Percentiles rank a stretch among this genome's conserved stretches.
Conservation (phyloP, 2,329 filamentous ascomycete species). For the Massarina eburnea region DNA sequence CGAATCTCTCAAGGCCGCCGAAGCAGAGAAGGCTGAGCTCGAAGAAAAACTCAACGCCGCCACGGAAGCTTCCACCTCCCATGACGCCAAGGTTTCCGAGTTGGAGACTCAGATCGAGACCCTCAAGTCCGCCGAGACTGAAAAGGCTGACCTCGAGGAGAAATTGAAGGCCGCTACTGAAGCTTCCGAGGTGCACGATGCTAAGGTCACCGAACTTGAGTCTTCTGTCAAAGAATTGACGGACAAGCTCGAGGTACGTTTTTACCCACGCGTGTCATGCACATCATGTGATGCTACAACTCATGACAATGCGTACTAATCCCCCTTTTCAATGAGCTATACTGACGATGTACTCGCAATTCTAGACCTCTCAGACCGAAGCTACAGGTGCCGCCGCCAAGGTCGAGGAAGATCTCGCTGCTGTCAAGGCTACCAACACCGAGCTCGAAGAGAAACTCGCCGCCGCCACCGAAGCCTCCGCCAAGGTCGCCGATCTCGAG, state of each 20-base stretch:
- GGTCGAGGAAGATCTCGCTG: background rate
- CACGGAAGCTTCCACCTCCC: conserved; percentile 5
- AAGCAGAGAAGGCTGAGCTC: conserved; percentile 12
- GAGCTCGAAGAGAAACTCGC: conserved; percentile 11
- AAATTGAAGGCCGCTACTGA: conserved; percentile 11
- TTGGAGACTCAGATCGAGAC: conserved; percentile 13
- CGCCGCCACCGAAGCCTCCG: conserved; percentile 5
- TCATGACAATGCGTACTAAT: no score
- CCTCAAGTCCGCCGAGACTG: conserved; percentile 13
- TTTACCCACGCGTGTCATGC: no score
- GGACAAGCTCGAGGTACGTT: conserved; percentile 5
- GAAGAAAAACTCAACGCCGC: conserved; percentile 12
- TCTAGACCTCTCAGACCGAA: background rate
- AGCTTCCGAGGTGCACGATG: conserved; percentile 10
- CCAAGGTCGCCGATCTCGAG: conserved; percentile 2
- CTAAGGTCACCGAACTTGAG: conserved; percentile 26
- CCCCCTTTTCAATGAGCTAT: no score
- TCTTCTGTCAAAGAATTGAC: background rate
- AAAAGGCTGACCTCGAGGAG: conserved; percentile 11
- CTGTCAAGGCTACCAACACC: background rate
- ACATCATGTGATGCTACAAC: no score
- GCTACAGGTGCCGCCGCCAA: conserved; percentile 1
- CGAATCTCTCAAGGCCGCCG: conserved; percentile 11
- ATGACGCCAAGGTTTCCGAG: conserved; percentile 24
- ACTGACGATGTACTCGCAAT: no score